These are phyloP conservation scores for Acer saccharum DNA, from an alignment of 345 rosid genomes.

Conservation along the genomic window DNA sequence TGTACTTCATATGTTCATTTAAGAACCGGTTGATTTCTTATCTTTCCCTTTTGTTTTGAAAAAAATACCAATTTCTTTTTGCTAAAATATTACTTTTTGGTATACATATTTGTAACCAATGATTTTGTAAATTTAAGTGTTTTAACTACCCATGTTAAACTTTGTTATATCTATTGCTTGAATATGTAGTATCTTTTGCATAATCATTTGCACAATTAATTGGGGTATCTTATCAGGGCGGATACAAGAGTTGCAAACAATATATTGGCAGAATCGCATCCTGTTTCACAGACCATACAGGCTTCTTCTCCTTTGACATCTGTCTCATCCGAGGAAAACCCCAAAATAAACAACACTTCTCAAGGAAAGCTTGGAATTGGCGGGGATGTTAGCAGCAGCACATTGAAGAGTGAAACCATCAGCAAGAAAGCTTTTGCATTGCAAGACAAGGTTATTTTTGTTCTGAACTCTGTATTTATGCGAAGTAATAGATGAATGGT, in stretches of 20 bases:
- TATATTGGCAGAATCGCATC: slow-evolving; percentile 32
- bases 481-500: neutral
- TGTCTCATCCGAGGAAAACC: slow-evolving; percentile 43
- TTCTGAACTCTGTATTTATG: neutral
- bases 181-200: neutral
- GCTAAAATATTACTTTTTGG: neutral
- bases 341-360: slow-evolving; percentile 36
- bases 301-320: slow-evolving; percentile 30
- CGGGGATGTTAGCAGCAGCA: slow-evolving; percentile 38
- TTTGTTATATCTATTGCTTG: neutral
- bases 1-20: neutral
- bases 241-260: slow-evolving; percentile 43
- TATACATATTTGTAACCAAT: neutral
- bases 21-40: neutral
- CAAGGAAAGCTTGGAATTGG: slow-evolving; percentile 48
- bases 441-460: slow-evolving; percentile 81
- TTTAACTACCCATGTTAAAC: neutral
- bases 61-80: neutral
- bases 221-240: slow-evolving; percentile 38
- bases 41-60: neutral
- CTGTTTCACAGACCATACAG: slow-evolving; percentile 29
- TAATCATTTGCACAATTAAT: slow-evolving; percentile 3
- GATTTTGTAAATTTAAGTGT: neutral
- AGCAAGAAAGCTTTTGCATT: slow-evolving; percentile 80
- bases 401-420: slow-evolving; percentile 70